These are phyloP conservation scores for Tagetes erecta DNA, from an alignment of 129 eudicot genomes.

Conservation along the genomic window DNA sequence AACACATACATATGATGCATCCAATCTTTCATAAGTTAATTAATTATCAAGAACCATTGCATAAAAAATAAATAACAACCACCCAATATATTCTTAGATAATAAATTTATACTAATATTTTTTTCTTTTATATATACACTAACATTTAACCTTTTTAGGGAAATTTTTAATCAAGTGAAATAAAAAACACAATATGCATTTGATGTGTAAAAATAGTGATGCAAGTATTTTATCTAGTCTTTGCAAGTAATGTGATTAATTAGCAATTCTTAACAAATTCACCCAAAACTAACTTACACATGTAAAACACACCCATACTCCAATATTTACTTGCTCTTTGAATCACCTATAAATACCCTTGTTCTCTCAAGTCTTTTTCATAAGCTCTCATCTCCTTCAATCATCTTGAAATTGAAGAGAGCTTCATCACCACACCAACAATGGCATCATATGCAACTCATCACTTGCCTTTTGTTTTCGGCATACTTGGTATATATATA, in stretches of 20 bases:
- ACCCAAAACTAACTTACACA: slow-evolving; percentile 21
- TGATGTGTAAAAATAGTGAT: neutral
- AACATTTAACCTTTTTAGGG: neutral
- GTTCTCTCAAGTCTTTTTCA: slow-evolving; percentile 18
- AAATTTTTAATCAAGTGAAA: neutral
- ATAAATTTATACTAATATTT: neutral
- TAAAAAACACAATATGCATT: neutral
- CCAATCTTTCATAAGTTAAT: neutral
- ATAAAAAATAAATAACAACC: too few species aligned
- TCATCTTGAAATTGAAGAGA: slow-evolving; percentile 16
- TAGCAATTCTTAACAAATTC: slow-evolving; percentile 22
- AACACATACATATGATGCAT: neutral
- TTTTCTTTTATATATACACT: neutral
- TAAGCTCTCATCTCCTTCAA: slow-evolving; percentile 37
- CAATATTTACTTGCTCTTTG: slow-evolving; percentile 23
- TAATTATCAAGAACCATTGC: too few species aligned
- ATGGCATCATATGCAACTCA: slow-evolving; percentile 39
- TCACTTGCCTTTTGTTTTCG: slow-evolving; percentile 44
- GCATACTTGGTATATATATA: slow-evolving; percentile 50
- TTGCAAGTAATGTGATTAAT: slow-evolving; percentile 23
- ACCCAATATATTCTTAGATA: too few species aligned
- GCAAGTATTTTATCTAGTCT: neutral
- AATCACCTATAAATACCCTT: slow-evolving; percentile 27
- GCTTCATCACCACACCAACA: slow-evolving; percentile 46
- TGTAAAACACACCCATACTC: slow-evolving; percentile 16